Conservation (phyloP, 2,329 filamentous ascomycete genomes). For the Helotiales sp. region DNA sequence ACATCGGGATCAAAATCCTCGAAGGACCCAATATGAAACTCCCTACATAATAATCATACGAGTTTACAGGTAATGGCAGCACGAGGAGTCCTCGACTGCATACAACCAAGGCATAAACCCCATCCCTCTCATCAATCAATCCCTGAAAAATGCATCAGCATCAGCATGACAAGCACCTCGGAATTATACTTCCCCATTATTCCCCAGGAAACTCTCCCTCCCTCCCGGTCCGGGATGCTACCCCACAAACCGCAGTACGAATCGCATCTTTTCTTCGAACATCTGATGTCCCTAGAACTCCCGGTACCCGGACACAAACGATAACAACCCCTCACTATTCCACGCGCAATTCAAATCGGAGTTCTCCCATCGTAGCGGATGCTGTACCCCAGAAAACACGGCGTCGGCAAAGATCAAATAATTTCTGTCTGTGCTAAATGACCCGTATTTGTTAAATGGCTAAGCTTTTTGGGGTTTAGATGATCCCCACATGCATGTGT, state of each 20-base stretch:
- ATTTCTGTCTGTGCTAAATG: no score
- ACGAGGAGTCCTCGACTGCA: neutral
- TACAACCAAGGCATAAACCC: neutral
- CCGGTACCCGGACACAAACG: neutral
- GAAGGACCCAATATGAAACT: conserved; percentile 1
- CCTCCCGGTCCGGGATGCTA: neutral
- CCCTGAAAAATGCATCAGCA: neutral
- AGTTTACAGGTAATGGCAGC: no score
- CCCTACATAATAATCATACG: no score
- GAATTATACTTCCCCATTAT: neutral
- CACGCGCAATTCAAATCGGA: no score
- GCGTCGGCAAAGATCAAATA: no score
- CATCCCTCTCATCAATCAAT: neutral
- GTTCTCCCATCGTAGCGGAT: no score
- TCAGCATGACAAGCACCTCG: neutral
- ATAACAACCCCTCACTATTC: neutral
- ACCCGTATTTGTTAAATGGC: neutral
- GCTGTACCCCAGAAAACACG: no score
- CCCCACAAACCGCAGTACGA: neutral
- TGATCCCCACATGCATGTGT: conserved; percentile 2
- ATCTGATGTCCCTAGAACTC: conserved; percentile 2
- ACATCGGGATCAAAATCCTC: neutral
- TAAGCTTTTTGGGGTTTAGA: neutral
- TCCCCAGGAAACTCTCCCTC: neutral
- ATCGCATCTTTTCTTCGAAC: neutral